Base-by-base conservation (phyloP, 2,329 filamentous ascomycete species). In the Penicillium italicum region DNA sequence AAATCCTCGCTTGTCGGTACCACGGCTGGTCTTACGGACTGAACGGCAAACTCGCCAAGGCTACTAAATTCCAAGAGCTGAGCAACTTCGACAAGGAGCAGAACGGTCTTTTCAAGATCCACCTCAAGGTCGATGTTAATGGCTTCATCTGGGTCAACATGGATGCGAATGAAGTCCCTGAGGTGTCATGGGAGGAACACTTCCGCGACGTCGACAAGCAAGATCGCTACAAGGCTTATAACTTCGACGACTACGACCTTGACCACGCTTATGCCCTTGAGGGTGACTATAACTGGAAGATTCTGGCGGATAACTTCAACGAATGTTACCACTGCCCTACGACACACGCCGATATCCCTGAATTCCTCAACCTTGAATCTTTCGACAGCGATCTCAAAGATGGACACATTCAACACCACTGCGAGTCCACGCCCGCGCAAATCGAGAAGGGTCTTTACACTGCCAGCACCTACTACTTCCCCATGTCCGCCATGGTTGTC, bases 321-420 rank as follows among this genome's bases (percentile, higher is more conserved):
- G 83, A 72, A 58, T 86, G 83, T 66, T 87, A 86, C 62, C 83
- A 86, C 73, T 85, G 82, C 73, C 78, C 79, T 48, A 81, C 79
- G 0, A 79, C 82, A 2, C 83, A 85, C 61, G 82, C 84, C 2
- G 81, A 83, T 55, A 80, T 85, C 31, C 76, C 80, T 5, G 74
- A 76, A 40, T 75, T 85, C n/a, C 78, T 82, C 42, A 80, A 85
- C 56, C 76, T 85, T 37, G 77, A 79, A 55, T 79, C 79, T 4
- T 85, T 85, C 70, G 70, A 74, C 38, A 80, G 82, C 47, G 73
- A 80, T 58, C 77, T 78, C 37, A 76, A 77, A 58, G 75, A 72
- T 18, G 74, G 72, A 1, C 75, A 80, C 59, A 81, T 84, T 52
- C 74, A 80, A 53, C 82, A 84, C 61, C 78, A 75, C 56, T 78